These are phyloP conservation scores for Cucumis cinereus DNA, from an alignment of 306 rosid genomes.

Conservation along the genomic window DNA sequence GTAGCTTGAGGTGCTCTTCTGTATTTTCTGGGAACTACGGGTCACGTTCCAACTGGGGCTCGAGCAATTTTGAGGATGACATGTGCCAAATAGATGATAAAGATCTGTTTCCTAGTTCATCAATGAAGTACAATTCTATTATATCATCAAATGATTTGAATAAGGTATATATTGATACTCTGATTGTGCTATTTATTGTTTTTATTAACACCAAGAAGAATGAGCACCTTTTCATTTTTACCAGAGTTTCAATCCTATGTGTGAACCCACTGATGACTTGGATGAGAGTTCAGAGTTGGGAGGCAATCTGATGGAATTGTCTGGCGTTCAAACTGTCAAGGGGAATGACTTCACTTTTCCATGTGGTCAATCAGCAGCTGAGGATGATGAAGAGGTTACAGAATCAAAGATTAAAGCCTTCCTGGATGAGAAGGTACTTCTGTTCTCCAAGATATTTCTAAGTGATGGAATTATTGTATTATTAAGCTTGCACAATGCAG, in stretches of 20 bases:
- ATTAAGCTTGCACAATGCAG: conserved; percentile 1
- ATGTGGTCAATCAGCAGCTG: conserved; percentile 42
- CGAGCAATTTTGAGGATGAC: conserved; percentile 42
- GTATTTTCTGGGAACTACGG: conserved; percentile 29
- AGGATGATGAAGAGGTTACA: conserved; percentile 82
- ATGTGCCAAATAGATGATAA: conserved; percentile 70
- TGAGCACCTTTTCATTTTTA: conserved; percentile 15
- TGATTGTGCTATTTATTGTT: conserved; percentile 16
- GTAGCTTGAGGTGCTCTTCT: conserved; percentile 49
- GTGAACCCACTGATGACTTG: conserved; percentile 57
- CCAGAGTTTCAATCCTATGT: conserved; percentile 77
- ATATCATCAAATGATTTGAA: conserved; percentile 34
- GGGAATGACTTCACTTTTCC: conserved; percentile 40
- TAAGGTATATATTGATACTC: conserved; percentile 31
- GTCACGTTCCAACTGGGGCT: conserved; percentile 34
- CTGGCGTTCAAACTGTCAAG: conserved; percentile 27
- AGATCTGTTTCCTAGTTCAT: conserved; percentile 38
- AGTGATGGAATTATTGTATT: conserved; percentile 1
- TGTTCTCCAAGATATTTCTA: not conserved
- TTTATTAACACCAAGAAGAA: not conserved
- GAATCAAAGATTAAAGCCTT: conserved; percentile 83
- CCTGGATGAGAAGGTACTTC: conserved; percentile 65
- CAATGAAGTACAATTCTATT: conserved; percentile 34
- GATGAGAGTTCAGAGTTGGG: conserved; percentile 36
- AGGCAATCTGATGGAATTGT: conserved; percentile 31